Evolutionary conservation across 2,329 filamentous ascomycete genomes (phyloP), one percentile per base, ranked within the genome.

Genomic region (Hyphodiscus sp.): DNA sequence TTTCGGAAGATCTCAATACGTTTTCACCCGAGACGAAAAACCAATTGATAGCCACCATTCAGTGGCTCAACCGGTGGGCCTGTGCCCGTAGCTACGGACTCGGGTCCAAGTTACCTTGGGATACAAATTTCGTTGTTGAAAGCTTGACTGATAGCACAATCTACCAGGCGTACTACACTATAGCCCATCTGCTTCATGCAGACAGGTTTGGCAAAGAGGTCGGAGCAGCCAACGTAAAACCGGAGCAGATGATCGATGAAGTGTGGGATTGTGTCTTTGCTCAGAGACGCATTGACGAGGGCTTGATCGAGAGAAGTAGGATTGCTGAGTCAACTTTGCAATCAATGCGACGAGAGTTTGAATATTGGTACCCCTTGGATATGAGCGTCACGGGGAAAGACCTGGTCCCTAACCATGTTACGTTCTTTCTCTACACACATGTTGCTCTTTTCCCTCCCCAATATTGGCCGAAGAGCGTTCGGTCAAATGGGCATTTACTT

Each of bases 211-310:
- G 94, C 50, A 82, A 83, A 63, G 79, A 82, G 45, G 78, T 81
- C 61, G 91, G 89, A 59, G 66, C 79, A 33, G 64, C 84, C 49
- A 81, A 86, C 58, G 79, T 97, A 61, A 81, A 78, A 45, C 76
- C 90, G 1, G 89, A 94, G 54, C 90, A 96, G 71, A 91, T 97
- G 86, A 90, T 80, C 9, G 91, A 96, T 61, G 90, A 95, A 63
- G 89, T 96, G 45, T 99, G 91, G 91, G 92, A 99, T 72, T 96
- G 95, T 68, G 75, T 97, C 62, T 96, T 97, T 75, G 86, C 82
- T 67, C 83, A 89, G 53, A 82, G 83, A 19, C 85, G 90, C 47
- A 71, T 86, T 52, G 79, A 77, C 57, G 80, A 91, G 23, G 82
- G 86, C 16, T 74, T 89, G 38, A 70, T 85, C 49, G 68, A 73